phyloP scores from a whole-genome alignment of 495 filamentous ascomycete species.

The Astrothelium macrocarpum region DNA sequence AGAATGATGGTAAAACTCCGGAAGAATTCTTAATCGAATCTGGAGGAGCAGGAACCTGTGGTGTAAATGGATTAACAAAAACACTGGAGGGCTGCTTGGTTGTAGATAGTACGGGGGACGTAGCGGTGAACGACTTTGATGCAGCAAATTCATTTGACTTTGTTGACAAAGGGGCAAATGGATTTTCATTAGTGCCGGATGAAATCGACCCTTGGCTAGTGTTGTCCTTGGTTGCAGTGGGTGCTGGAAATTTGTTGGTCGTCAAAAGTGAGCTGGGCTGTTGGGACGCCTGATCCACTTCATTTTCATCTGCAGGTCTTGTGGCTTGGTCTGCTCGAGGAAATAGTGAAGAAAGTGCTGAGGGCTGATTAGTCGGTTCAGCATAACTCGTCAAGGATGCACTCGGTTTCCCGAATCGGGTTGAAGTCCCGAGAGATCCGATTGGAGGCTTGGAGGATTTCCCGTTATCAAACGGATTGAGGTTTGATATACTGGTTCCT shows the following conservation, averaged over 20 bases:
- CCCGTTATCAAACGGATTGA: not conserved
- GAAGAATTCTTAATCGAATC: no score
- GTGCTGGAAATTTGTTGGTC: not conserved
- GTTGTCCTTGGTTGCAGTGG: not conserved
- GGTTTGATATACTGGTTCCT: not conserved
- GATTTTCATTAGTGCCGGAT: not conserved
- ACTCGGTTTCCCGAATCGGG: constrained; percentile 1
- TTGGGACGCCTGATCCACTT: no score
- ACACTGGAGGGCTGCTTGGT: not conserved
- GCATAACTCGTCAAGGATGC: not conserved
- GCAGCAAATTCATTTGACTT: not conserved
- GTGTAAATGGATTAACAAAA: not conserved
- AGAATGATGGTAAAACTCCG: no score
- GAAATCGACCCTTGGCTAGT: not conserved
- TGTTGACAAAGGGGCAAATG: not conserved
- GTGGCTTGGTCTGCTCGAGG: not conserved
- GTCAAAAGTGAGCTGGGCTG: not conserved
- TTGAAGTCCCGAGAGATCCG: not conserved
- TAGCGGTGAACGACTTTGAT: not conserved
- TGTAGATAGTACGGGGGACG: not conserved
- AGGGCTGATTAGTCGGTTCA: not conserved
- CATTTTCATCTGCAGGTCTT: no score
- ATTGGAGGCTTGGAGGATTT: not conserved
- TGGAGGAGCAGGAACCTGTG: not conserved
- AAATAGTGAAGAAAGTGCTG: not conserved